These are phyloP conservation scores for Punica granatum DNA, from an alignment of 345 rosid genomes.

Conservation along the genomic window DNA sequence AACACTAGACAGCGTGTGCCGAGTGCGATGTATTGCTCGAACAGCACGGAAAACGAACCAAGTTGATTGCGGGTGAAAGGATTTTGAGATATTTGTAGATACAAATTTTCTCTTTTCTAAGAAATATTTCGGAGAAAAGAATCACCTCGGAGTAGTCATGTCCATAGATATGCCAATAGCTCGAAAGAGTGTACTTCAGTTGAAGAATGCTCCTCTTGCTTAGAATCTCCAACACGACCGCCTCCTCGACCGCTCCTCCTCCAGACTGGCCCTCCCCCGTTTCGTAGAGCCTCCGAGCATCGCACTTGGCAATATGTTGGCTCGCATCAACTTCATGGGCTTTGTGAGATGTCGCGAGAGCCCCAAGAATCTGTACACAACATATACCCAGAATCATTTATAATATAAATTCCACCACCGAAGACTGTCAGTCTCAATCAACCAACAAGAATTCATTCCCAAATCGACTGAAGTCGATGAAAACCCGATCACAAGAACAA, in stretches of 20 bases:
- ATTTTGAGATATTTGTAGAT: neutral
- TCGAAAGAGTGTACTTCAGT: constrained; percentile 44
- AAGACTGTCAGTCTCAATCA: neutral
- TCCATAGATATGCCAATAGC: constrained; percentile 59
- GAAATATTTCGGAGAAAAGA: neutral
- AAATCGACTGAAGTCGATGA: neutral
- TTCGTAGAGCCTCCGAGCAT: constrained; percentile 46
- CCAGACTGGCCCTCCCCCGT: constrained; percentile 42
- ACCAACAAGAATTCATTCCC: neutral
- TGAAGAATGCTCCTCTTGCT: constrained; percentile 63
- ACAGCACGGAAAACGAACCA: neutral
- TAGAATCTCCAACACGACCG: constrained; percentile 51
- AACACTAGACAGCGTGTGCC: neutral
- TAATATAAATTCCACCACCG: too few relatives aligned
- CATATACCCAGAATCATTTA: neutral
- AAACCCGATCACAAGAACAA: neutral
- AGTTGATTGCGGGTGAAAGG: neutral
- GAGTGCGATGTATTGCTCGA: neutral
- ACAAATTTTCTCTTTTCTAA: too few relatives aligned
- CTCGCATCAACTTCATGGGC: constrained; percentile 56
- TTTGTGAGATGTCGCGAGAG: constrained; percentile 56
- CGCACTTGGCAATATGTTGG: constrained; percentile 50
- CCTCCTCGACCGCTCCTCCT: constrained; percentile 32
- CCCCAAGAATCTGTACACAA: constrained; percentile 41
- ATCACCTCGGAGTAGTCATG: constrained; percentile 48